These are phyloP conservation scores for Geranium brycei DNA, from an alignment of 345 rosid genomes.

Conservation along the genomic window DNA sequence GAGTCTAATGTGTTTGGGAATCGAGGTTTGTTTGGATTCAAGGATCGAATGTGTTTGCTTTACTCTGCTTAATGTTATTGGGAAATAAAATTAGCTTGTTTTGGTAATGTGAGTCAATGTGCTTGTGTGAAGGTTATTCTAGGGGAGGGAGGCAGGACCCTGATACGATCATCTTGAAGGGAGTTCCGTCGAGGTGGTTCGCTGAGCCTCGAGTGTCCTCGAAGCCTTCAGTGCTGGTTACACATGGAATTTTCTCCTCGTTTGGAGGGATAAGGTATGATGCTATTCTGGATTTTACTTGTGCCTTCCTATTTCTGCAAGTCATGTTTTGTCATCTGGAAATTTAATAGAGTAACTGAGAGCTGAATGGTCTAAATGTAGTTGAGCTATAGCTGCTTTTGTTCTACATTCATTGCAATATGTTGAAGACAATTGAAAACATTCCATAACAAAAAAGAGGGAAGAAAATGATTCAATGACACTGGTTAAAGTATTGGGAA, in stretches of 20 bases:
- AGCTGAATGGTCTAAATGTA: background rate
- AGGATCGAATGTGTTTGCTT: background rate
- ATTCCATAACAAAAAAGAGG: background rate
- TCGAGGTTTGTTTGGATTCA: constrained; percentile 17
- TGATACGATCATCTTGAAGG: constrained; percentile 61
- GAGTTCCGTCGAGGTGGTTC: constrained; percentile 88
- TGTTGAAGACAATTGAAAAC: too few relatives aligned
- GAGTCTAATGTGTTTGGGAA: constrained; percentile 56
- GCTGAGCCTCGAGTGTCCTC: constrained; percentile 91
- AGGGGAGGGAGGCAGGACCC: constrained; percentile 59
- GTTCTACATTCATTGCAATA: background rate
- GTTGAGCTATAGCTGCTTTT: background rate
- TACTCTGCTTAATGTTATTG: background rate
- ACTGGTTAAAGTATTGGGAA: background rate
- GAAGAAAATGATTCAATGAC: background rate
- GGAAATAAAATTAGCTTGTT: background rate
- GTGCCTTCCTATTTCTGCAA: background rate
- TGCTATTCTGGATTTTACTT: background rate
- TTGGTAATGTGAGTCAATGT: background rate
- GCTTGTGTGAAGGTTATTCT: constrained; percentile 31
- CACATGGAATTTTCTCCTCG: constrained; percentile 70
- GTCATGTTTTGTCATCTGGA: background rate
- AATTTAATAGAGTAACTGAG: background rate
- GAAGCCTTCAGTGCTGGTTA: constrained; percentile 81
- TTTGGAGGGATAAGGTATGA: constrained; percentile 75